Conservation (phyloP, 768 basidiomycete genomes). For the Termitomyces sp. region DNA sequence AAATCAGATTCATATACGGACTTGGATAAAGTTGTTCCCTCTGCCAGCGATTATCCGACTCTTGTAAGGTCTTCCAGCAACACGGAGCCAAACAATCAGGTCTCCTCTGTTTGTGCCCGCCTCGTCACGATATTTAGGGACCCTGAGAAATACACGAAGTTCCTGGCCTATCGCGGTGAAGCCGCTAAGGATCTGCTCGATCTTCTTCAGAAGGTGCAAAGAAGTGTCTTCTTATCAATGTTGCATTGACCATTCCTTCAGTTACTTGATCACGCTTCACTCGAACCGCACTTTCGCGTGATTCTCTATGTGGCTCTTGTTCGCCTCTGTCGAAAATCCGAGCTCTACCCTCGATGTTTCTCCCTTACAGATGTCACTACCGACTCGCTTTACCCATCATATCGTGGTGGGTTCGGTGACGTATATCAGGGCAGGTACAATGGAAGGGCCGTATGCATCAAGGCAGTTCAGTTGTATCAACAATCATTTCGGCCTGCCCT, state of each 20-base stretch:
- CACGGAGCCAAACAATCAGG: neutral
- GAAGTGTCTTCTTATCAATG: neutral
- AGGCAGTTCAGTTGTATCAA: slow-evolving; percentile 17
- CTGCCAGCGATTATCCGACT: neutral
- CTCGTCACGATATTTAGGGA: neutral
- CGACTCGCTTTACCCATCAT: neutral
- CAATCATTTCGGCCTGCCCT: slow-evolving; percentile 8
- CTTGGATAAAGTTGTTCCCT: neutral
- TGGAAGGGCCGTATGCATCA: slow-evolving; percentile 18
- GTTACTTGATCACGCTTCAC: slow-evolving; percentile 12
- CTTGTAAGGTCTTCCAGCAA: neutral
- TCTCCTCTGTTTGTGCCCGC: neutral
- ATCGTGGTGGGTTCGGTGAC: slow-evolving; percentile 21
- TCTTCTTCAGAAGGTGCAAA: slow-evolving; percentile 2
- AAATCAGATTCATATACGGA: neutral
- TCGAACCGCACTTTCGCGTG: slow-evolving; percentile 1
- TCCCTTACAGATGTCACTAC: slow-evolving; percentile 5
- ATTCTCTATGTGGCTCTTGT: slow-evolving; percentile 14
- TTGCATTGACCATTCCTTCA: neutral
- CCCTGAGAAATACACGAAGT: neutral
- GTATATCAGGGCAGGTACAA: slow-evolving; percentile 18
- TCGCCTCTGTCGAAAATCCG: slow-evolving; percentile 17
- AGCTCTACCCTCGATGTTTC: slow-evolving; percentile 21
- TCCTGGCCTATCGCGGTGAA: neutral
- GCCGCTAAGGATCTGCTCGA: slow-evolving; percentile 3